Conservation (phyloP, 2,329 filamentous ascomycete genomes). For the Fonsecaea nubica region DNA sequence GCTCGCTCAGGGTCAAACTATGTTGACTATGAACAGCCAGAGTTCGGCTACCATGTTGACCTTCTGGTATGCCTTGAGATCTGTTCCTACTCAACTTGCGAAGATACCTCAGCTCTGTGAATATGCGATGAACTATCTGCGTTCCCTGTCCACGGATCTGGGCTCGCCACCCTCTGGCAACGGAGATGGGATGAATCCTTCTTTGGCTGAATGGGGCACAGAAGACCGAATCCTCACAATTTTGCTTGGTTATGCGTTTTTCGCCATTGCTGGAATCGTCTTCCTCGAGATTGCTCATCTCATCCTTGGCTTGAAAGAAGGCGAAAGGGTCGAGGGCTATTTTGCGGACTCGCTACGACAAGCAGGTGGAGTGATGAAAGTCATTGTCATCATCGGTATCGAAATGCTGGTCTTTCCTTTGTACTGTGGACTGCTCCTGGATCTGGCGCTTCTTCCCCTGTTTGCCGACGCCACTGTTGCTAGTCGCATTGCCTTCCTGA, state of each 20-base stretch:
- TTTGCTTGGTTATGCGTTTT: conserved; percentile 77
- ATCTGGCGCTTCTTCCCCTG: conserved; percentile 84
- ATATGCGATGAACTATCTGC: not conserved
- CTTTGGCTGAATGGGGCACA: conserved; percentile 70
- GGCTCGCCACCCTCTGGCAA: conserved; percentile 2
- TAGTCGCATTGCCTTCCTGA: conserved; percentile 78
- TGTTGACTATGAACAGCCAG: conserved; percentile 5
- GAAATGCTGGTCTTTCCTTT: conserved; percentile 98
- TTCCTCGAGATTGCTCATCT: conserved; percentile 78
- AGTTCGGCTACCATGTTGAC: conserved; percentile 1
- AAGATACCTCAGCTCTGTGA: conserved; percentile 10
- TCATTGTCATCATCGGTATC: conserved; percentile 97
- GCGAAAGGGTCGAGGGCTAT: conserved; percentile 70
- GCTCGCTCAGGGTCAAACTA: conserved; percentile 45
- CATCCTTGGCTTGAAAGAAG: conserved; percentile 64
- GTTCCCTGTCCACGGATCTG: conserved; percentile 20
- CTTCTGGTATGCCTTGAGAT: conserved; percentile 3
- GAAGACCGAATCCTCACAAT: conserved; percentile 77
- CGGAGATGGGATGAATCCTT: conserved; percentile 52
- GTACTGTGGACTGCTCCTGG: conserved; percentile 91
- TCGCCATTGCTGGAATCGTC: conserved; percentile 74
- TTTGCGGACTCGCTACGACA: conserved; percentile 85
- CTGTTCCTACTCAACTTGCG: not conserved
- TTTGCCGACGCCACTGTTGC: conserved; percentile 81
- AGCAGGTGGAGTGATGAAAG: conserved; percentile 95